phyloP scores from a whole-genome alignment of 2,329 filamentous ascomycete genomes.

The Scedosporium dehoogii region DNA sequence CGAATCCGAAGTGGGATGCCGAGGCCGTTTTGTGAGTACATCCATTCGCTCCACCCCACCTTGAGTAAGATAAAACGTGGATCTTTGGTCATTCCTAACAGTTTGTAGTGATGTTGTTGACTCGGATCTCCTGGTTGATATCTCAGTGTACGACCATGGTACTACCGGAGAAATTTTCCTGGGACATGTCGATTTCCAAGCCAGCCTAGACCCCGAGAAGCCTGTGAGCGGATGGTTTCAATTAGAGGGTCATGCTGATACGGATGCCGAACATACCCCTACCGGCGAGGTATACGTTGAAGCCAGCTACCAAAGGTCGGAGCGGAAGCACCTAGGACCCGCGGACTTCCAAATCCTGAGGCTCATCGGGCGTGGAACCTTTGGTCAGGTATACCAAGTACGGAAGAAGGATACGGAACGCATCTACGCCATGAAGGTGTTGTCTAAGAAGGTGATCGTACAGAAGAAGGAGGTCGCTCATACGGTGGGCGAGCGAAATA shows the following conservation, averaged over 20 bases:
- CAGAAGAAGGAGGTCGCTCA: conserved; percentile 99
- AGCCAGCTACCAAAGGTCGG: conserved; percentile 74
- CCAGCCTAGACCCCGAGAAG: conserved; percentile 53
- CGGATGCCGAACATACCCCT: conserved; percentile 57
- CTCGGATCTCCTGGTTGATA: conserved; percentile 78
- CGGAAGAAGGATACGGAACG: conserved; percentile 92
- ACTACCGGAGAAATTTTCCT: conserved; percentile 72
- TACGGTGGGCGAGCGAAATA: conserved; percentile 93
- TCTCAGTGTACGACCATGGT: conserved; percentile 84
- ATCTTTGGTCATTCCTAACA: neutral
- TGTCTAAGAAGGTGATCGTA: conserved; percentile 99
- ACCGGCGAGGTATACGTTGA: conserved; percentile 87
- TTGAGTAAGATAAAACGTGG: neutral
- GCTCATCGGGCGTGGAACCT: conserved; percentile 95
- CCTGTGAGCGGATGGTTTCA: conserved; percentile 78
- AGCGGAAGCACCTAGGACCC: conserved; percentile 86
- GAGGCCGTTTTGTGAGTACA: conserved; percentile 84
- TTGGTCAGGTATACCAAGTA: conserved; percentile 97
- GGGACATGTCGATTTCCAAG: conserved; percentile 77
- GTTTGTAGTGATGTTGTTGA: conserved; percentile 78
- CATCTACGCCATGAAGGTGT: conserved; percentile 98
- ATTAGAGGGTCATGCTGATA: conserved; percentile 65
- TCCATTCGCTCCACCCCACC: neutral
- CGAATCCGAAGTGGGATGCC: conserved; percentile 90
- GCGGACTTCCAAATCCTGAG: conserved; percentile 94